Percentiles rank a stretch among this genome's conserved stretches.
These are phyloP conservation scores for Hericium rajendrae DNA, from an alignment of 768 basidiomycete species.

Conservation along the genomic window DNA sequence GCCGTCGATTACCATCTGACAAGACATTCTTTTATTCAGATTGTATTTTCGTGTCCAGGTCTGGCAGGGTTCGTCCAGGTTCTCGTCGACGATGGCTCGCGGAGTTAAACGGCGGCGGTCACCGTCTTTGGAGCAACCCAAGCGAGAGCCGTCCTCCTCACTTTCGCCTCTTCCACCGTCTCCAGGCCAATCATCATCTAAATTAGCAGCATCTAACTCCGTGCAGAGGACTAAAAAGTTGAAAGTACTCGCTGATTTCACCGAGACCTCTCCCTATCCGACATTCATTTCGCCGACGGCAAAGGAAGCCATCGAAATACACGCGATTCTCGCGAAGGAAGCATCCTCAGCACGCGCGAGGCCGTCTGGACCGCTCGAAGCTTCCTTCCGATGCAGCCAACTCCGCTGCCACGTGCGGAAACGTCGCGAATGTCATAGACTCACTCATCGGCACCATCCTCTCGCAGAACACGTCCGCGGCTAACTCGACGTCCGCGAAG, in stretches of 20 bases:
- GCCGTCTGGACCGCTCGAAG: not conserved
- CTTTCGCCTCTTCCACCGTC: not conserved
- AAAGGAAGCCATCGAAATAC: not conserved
- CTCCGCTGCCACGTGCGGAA: conserved; percentile 36
- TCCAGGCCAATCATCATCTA: not conserved
- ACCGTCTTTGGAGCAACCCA: not conserved
- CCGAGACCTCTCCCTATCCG: not conserved
- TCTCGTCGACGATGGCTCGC: not conserved
- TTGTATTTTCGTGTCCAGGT: no score
- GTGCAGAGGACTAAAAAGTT: not conserved
- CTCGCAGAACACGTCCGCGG: conserved; percentile 47
- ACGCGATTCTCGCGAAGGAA: not conserved
- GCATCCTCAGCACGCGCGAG: not conserved
- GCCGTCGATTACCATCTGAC: no score
- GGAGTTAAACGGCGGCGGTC: not conserved
- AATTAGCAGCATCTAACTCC: not conserved
- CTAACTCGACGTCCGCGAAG: conserved; percentile 44
- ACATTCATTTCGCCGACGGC: not conserved
- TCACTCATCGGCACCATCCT: conserved; percentile 49
- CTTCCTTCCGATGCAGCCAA: conserved; percentile 15
- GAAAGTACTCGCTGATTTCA: not conserved
- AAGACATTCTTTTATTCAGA: no score
- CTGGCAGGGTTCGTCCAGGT: not conserved
- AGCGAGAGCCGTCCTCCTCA: not conserved
- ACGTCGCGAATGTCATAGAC: conserved; percentile 45